Conservation (phyloP, 2,329 filamentous ascomycete genomes). For the Zymoseptoria brevis region DNA sequence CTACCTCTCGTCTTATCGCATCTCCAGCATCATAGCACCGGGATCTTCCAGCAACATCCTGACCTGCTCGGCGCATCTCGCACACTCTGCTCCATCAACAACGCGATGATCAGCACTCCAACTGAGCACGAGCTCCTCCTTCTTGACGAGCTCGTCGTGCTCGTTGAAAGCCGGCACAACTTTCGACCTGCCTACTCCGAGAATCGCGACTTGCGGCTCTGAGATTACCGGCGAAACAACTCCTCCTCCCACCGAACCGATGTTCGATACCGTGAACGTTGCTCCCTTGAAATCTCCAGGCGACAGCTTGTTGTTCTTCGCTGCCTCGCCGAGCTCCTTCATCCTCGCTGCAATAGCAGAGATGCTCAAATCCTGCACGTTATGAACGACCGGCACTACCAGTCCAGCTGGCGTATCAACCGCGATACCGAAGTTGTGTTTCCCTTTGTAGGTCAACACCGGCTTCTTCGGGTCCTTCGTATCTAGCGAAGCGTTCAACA, state of each 20-base stretch:
- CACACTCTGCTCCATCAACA: slow-evolving; percentile 90
- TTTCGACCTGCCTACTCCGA: slow-evolving; percentile 77
- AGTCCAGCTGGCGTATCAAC: slow-evolving; percentile 89
- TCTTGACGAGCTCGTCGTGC: slow-evolving; percentile 54
- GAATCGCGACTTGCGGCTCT: slow-evolving; percentile 80
- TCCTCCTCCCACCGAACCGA: slow-evolving; percentile 87
- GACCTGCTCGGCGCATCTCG: slow-evolving; percentile 77
- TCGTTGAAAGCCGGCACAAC: slow-evolving; percentile 68
- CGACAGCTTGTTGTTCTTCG: slow-evolving; percentile 64
- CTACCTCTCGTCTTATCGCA: slow-evolving; percentile 46
- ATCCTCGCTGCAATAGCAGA: slow-evolving; percentile 71
- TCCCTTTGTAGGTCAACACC: slow-evolving; percentile 64
- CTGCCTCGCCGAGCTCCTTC: slow-evolving; percentile 62
- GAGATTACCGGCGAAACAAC: slow-evolving; percentile 89
- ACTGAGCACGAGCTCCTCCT: slow-evolving; percentile 81
- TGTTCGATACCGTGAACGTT: slow-evolving; percentile 94
- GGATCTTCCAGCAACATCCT: slow-evolving; percentile 73
- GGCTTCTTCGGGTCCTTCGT: slow-evolving; percentile 56
- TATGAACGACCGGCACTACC: slow-evolving; percentile 82
- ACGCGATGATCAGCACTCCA: slow-evolving; percentile 95
- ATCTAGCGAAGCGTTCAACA: slow-evolving; percentile 82
- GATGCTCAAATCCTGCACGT: slow-evolving; percentile 71
- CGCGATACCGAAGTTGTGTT: slow-evolving; percentile 92
- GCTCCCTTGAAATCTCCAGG: slow-evolving; percentile 71
- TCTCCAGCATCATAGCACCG: slow-evolving; percentile 74